Conservation (phyloP, 129 eudicot species). For the Heracleum sosnowskyi region DNA sequence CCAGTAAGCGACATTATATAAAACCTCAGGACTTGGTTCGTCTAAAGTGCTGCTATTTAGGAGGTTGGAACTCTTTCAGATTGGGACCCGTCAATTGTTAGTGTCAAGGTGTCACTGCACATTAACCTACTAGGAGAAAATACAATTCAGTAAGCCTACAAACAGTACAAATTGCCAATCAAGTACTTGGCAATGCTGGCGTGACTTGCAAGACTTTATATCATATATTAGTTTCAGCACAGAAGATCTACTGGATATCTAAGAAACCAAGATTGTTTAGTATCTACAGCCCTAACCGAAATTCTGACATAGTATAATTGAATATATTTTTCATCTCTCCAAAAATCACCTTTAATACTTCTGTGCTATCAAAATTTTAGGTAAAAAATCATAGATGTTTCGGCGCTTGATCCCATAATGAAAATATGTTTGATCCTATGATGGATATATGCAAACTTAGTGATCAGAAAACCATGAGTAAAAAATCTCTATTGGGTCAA, state of each 20-base stretch:
- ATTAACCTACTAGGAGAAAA: neutral
- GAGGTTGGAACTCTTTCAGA: neutral
- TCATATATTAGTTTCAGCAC: neutral
- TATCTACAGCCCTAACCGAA: neutral
- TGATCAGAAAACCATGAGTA: neutral
- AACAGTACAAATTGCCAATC: neutral
- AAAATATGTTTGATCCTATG: neutral
- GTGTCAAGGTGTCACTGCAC: neutral
- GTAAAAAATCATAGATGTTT: neutral
- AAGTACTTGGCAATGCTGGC: neutral
- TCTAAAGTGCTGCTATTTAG: neutral
- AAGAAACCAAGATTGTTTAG: neutral
- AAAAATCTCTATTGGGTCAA: neutral
- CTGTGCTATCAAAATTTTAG: neutral
- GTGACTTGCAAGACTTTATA: neutral
- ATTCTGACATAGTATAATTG: neutral
- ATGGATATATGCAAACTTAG: neutral
- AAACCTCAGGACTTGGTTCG: neutral
- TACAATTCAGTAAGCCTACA: neutral
- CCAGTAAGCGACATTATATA: neutral
- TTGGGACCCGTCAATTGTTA: neutral
- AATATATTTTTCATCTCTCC: too few relatives aligned
- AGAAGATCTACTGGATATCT: constrained; percentile 3
- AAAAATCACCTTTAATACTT: too few relatives aligned
- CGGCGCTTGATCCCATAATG: neutral